Base-by-base conservation (phyloP, 2,329 filamentous ascomycete species). In the Grosmannia clavigera region DNA sequence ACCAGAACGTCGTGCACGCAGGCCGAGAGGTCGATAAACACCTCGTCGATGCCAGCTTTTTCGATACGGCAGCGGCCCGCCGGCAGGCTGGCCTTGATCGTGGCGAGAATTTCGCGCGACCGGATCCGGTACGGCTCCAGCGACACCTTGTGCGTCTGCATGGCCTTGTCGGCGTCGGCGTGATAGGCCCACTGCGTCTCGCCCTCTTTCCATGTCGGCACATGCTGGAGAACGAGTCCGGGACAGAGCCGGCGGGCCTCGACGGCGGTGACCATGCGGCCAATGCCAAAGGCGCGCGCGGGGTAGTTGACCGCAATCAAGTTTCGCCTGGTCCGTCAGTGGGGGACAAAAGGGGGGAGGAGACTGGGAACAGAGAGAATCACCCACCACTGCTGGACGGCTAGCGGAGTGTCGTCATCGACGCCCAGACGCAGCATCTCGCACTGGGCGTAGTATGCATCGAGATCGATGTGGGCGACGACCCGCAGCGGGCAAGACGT, bases 281-380 rank as follows among this genome's bases (percentile, higher is more conserved):
- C 86, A 59, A 99, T 84, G 2, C 90, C 91, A 67, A 83, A 92
- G 10, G 81, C 81, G 19, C 94, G 85, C 5, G 92, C 92, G 2
- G 94, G 85, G 69, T 99, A 99, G 75, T 99, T 99, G 72, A 99
- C 85, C 3, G 94, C 94, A 69, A 99, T 99, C 29, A 99, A 79
- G 10, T 88, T 90, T 72, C 95, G 88, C 88, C 88, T 85, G 52
- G 14, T 10, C 31, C 29, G 22, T 38, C 51, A 57, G 38, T 3
- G 38, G 38, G 38, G 38, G 38, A 16, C 3, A 14, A 40, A 38
- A 51, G 35, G 55, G 19, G 50, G 16, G 52, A 31, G 14, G 14
- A n/a, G 51, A 14, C 33, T 14, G 22, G 22, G 25, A 16, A 27
- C 22, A 14, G 25, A 51, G 48, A 33, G 9, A 11, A 46, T 1